These are phyloP conservation scores for Linum tenue DNA, from an alignment of 345 rosid genomes.

Conservation along the genomic window DNA sequence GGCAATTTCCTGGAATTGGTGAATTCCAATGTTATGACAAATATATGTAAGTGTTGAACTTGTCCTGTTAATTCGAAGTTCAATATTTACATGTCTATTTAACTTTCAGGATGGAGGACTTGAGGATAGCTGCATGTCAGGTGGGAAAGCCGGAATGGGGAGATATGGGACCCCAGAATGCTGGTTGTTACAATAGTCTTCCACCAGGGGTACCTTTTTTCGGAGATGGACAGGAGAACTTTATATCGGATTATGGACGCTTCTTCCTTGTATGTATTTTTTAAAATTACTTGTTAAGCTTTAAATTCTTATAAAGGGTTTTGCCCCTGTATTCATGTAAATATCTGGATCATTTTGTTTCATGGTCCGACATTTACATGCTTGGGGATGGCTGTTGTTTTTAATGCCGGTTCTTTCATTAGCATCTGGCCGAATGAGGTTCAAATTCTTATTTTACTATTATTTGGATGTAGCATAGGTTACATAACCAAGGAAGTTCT, in stretches of 20 bases:
- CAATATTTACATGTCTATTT: slow-evolving; percentile 11
- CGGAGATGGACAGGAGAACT: slow-evolving; percentile 54
- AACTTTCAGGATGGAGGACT: slow-evolving; percentile 54
- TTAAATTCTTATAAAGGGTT: no score
- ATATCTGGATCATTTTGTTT: no score
- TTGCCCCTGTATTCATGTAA: background rate
- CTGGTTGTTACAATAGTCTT: slow-evolving; percentile 57
- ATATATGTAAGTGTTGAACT: slow-evolving; percentile 40
- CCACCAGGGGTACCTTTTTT: slow-evolving; percentile 51
- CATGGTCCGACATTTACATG: background rate
- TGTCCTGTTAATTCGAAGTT: slow-evolving; percentile 5
- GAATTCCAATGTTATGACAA: slow-evolving; percentile 72
- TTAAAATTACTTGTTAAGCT: no score
- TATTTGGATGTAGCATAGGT: background rate
- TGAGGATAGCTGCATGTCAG: slow-evolving; percentile 53
- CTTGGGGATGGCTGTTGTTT: background rate
- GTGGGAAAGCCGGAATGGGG: slow-evolving; percentile 63
- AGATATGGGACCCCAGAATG: slow-evolving; percentile 42
- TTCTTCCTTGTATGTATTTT: slow-evolving; percentile 49
- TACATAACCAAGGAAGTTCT: background rate
- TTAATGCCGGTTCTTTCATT: background rate
- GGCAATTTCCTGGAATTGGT: slow-evolving; percentile 68
- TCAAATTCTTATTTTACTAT: background rate
- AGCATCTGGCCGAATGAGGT: background rate
- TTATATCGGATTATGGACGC: slow-evolving; percentile 60